Evolutionary conservation across 805 yeast species (phyloP), one percentile per base, ranked within the genome.

Genomic region (Barnettozyma salicaria): DNA sequence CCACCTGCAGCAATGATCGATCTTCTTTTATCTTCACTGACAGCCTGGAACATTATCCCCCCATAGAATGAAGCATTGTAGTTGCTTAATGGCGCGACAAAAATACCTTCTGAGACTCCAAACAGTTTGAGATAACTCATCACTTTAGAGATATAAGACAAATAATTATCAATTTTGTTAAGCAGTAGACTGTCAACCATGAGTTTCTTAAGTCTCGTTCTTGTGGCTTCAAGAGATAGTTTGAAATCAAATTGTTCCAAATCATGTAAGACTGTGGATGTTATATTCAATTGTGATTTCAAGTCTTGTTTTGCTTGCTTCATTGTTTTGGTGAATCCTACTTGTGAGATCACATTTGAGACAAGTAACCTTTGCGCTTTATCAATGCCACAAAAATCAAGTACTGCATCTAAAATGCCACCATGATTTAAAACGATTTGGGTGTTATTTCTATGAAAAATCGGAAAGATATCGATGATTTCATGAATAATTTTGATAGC

Each of bases 41-140:
- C 73, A 0, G 84, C 86, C 48, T 87, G 95, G 55, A 90, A 92
- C 95, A 92, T 87, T 2, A 89, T 62, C 0, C 95, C 95, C 13
- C 78, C 77, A 26, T 89, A 92, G 54, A 87, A 90, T 8, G 78
- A 72, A 22, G 80, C 74, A 48, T 87, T 87, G 60, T 85, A 86
- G 45, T 87, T 86, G 50, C 88, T 76, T 58, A 92, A 68, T 0
- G 98, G 98, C 4, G 86, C 76, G 20, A 92, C 63, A 20, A 72
- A 70, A 10, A 88, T 62, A 12, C 70, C 66, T 4, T 76, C 65
- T 4, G 64, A 61, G 1, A 86, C 72, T 0, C 84, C 87, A 36
- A 89, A 64, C 14, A 72, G 65, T 32, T 70, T 68, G 39, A 80
- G 60, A 23, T 72, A 70, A 4, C 59, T 60, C 3, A 78, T 53